Evolutionary conservation across 768 basidiomycete genomes (phyloP), one percentile per base, ranked within the genome.

Genomic region (Rhizopogon vinicolor): DNA sequence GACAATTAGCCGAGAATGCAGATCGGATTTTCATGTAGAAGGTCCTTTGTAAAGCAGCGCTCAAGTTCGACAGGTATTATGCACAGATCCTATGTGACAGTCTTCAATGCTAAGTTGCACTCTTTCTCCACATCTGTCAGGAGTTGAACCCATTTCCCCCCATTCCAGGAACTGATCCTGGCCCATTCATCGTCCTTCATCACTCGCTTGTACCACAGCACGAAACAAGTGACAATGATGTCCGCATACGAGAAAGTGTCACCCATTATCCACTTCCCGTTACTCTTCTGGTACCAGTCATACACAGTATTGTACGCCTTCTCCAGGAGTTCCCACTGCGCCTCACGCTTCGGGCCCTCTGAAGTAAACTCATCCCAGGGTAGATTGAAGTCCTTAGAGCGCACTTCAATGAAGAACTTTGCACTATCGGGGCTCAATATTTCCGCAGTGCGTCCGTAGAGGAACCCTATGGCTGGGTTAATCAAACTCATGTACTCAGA

Each of bases 351-450:
- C 10, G 73, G 70, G 6, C 73, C 72, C 42, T 63, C 66, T 0
- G 75, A 73, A 6, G 65, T 64, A 33, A 78, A 57, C 33, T 77
- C 70, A 25, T 78, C 76, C 50, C 83, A 56, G 12, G 64, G 62
- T 41, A 57, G 65, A 5, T 74, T 74, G 44, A 73, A 65, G 3
- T 7, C n/a, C 2, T 13, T 54, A 53, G 72, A 68, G 35, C 75
- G 63, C 5, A 72, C 75, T 19, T 54, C 45, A 18, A 72, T 60
- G 58, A 78, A 82, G 62, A 74, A 74, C 29, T 63, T 68, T 39
- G 57, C 55, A 54, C 76, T 78, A 41, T 54, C 58, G 4, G 69
- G 64, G 29, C 66, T 71, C 54, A 81, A 57, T 40, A 68, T 57
- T 14, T 62, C 45, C 13, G 62, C 58, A 1, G 59, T 28, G n/a